Conservation (phyloP, 495 filamentous ascomycete genomes). For the Rhizodiscina lignyota region DNA sequence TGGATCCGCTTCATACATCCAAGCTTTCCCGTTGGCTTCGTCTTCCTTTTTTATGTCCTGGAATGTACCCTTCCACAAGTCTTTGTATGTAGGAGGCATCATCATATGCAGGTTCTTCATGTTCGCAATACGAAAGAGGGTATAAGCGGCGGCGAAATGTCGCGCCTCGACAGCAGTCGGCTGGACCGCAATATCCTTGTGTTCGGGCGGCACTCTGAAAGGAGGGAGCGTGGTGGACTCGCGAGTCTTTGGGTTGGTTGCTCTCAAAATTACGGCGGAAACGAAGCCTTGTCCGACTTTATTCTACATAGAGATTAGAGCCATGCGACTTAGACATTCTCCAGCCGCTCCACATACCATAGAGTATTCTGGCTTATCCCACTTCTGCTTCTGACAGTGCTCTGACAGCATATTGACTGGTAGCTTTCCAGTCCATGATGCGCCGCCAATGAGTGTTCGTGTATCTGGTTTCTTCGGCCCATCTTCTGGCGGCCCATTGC, state of each 20-base stretch:
- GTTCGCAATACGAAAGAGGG: conserved; percentile 76
- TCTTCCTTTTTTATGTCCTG: conserved; percentile 62
- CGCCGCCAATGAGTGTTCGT: conserved; percentile 78
- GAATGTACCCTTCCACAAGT: conserved; percentile 79
- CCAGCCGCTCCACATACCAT: conserved; percentile 40
- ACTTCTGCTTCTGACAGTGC: conserved; percentile 88
- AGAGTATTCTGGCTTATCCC: conserved; percentile 84
- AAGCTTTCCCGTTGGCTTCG: conserved; percentile 54
- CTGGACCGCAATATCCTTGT: conserved; percentile 50
- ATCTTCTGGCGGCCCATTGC: conserved; percentile 27
- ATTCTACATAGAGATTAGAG: no score
- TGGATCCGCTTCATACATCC: conserved; percentile 94
- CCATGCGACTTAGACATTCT: no score
- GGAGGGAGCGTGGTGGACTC: conserved; percentile 58
- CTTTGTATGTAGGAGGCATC: conserved; percentile 75
- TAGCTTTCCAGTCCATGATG: conserved; percentile 94
- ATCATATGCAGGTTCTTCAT: conserved; percentile 91
- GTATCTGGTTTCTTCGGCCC: conserved; percentile 62
- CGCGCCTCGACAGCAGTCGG: conserved; percentile 73
- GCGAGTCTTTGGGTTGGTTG: conserved; percentile 67
- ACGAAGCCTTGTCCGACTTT: conserved; percentile 44
- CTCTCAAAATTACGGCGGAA: conserved; percentile 61
- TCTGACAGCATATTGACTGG: conserved; percentile 86
- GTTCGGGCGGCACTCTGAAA: conserved; percentile 58
- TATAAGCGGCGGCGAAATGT: conserved; percentile 83